Evolutionary conservation across 495 filamentous ascomycete species (phyloP), one percentile per base, ranked within the genome.

Genomic region (Cairneyella variabilis): DNA sequence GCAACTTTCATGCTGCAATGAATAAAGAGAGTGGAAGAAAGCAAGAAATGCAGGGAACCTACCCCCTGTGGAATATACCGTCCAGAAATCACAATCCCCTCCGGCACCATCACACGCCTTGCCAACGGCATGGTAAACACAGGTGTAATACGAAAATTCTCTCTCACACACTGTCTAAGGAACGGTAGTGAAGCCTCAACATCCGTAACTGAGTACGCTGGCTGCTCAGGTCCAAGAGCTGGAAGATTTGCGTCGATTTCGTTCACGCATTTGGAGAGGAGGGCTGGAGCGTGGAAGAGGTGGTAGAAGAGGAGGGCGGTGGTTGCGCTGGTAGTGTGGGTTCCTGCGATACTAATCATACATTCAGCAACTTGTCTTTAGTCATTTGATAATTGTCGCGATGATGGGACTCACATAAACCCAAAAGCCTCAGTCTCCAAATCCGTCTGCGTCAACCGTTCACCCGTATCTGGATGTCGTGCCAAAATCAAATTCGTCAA

Each of bases 131-230:
- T 46, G 10, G 51, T 54, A 17, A 54, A 54, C 1, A 54, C 51
- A 21, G 51, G 51, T 5, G 41, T 47, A 3, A 54, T 37, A 7
- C 51, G 51, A 21, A 54, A 54, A 18, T 54, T 54, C 23, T 54
- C 51, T 18, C 51, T 11, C 2, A 54, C 20, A 23, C 41, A 46
- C 2, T 12, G 1, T 6, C 10, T 34, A 4, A 16, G 8, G 26
- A 37, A 54, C 6, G 34, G 28, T 14, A 54, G 26, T 7, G 16
- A 16, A 3, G 17, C 14, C 23, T 54, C 51, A 20, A 54, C 7
- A 3, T 27, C 18, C 2, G 2, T 37, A 1, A 47, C 12, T 20
- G 51, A 26, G 17, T 47, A 54, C n/a, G 42, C 6, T 22, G 12
- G 2, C n/a, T 28, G 1, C 8, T 16, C 21, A 25, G 7, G 11